Evolutionary conservation across 352 stramenopile species (phyloP).

Genomic region (Plasmopara halstedii): DNA sequence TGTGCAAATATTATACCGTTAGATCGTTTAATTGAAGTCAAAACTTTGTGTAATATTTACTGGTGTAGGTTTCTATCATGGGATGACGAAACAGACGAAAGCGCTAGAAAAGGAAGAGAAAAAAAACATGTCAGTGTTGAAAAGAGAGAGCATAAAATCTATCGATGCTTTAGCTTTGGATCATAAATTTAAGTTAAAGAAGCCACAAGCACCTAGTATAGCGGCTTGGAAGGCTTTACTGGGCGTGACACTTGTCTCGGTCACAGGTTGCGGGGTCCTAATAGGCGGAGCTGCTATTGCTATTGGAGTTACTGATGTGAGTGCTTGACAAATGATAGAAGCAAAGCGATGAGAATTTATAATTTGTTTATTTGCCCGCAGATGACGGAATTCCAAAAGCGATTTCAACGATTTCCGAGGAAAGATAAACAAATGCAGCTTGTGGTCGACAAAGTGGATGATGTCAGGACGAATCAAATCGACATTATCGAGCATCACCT

Average conservation of each 20-base stretch:
- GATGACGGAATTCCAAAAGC: constrained; percentile 31
- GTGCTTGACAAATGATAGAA: constrained; percentile 3
- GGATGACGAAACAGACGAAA: constrained; percentile 36
- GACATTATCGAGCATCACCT: constrained; percentile 8
- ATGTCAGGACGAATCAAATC: constrained; percentile 14
- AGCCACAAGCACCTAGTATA: constrained; percentile 20
- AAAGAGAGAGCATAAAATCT: constrained; percentile 20
- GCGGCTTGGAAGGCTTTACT: constrained; percentile 39
- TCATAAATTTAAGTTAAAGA: constrained; percentile 31
- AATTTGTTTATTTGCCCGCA: constrained; percentile 13
- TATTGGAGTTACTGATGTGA: constrained; percentile 37
- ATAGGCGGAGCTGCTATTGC: constrained; percentile 22
- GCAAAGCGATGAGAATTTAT: constrained; percentile 1
- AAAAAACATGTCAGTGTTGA: constrained; percentile 3
- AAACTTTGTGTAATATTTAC: constrained; percentile 1
- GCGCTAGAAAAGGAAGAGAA: constrained; percentile 31
- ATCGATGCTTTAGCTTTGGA: constrained; percentile 31
- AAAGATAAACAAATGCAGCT: constrained; percentile 10
- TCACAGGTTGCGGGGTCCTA: constrained; percentile 34
- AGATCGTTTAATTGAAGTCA: neutral
- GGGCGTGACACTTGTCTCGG: constrained; percentile 37
- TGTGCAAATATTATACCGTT: neutral
- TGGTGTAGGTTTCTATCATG: constrained; percentile 54
- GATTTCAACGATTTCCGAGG: constrained; percentile 27
- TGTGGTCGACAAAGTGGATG: constrained; percentile 17